Base-by-base conservation (phyloP, 768 basidiomycete genomes). In the Leccinum rimulosum region DNA sequence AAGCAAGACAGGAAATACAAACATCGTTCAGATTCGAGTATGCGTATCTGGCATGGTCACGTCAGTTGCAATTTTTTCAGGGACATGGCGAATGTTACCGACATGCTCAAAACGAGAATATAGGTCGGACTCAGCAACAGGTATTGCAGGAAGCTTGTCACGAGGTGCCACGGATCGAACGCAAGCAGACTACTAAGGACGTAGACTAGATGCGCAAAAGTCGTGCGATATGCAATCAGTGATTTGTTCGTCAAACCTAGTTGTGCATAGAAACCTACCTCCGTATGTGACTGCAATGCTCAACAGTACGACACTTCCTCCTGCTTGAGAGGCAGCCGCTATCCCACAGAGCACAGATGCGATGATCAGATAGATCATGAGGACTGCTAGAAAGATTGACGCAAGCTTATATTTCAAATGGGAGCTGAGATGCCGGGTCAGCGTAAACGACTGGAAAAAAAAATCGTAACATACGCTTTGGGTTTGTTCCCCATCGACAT, bases 401-500 rank as follows among this genome's bases (percentile, higher is more conserved):
- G 88, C 84, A 6, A 84, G 76, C 65, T 87, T 88, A 78, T 98
- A 99, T 77, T 98, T 98, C 6, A 63, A 60, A 57, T 56, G 72
- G 5, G 73, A 66, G 28, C 64, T 66, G 31, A 8, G 27, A 53
- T 12, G 14, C 43, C 52, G 50, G 17, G 57, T 66, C n/a, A 61
- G 62, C 11, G 19, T n/a, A 3, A 51, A 35, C 27, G 35, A 52
- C 11, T 27, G 11, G 27, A 19, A n/a, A 19, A n/a, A 7, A 28
- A 55, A 53, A 38, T 9, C 19, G 3, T 25, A 22, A 49, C 48
- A 59, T 63, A 94, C 92, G 91, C 86, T 75, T 84, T 82, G 4
- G 95, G 95, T 69, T 90, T 89, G 73, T 97, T 97, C 17, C 95
- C 95, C 94, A 98, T 96, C 0, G 93, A 90, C 71, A 97, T 90